A percentile compares a stretch with the other conserved stretches of the same genome.
Conservation (phyloP, 306 rosid genomes). For the Neltuma alba region DNA sequence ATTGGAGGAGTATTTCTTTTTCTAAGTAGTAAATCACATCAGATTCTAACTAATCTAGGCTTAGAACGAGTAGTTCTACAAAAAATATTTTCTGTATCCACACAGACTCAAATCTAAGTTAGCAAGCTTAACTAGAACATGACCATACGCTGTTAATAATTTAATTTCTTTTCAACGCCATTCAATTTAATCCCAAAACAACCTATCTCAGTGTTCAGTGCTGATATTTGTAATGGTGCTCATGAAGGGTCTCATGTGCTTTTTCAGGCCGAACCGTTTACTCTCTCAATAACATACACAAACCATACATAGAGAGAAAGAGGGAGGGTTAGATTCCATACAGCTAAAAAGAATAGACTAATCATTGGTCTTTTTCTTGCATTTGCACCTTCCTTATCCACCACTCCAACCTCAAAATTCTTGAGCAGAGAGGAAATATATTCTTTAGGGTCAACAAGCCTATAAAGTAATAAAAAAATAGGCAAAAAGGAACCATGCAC, state of each 20-base stretch:
- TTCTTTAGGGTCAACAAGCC: slow-evolving; percentile 19
- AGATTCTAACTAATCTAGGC: background rate
- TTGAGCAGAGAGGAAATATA: slow-evolving; percentile 22
- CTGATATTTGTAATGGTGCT: slow-evolving; percentile 25
- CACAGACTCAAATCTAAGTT: background rate
- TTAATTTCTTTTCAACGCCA: background rate
- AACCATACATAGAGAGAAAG: slow-evolving; percentile 1
- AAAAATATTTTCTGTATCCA: background rate
- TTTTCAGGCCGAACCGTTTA: background rate
- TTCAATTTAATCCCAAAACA: slow-evolving; percentile 22
- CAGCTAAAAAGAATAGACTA: slow-evolving; percentile 63
- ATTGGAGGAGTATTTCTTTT: too few relatives aligned
- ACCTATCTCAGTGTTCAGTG: slow-evolving; percentile 13
- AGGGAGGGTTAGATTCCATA: slow-evolving; percentile 50
- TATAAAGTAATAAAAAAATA: background rate
- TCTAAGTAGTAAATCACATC: background rate
- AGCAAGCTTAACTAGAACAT: too few relatives aligned
- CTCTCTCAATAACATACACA: background rate
- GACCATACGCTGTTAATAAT: background rate
- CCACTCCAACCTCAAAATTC: slow-evolving; percentile 52
- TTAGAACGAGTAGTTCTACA: background rate
- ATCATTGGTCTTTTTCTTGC: slow-evolving; percentile 57
- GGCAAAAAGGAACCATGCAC: background rate
- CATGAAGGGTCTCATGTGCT: slow-evolving; percentile 8
- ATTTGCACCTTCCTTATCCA: slow-evolving; percentile 65